Percentiles rank a stretch among this genome's conserved stretches.
Evolutionary conservation across 2,329 filamentous ascomycete genomes (phyloP).

Genomic region (Septoria petroselini): DNA sequence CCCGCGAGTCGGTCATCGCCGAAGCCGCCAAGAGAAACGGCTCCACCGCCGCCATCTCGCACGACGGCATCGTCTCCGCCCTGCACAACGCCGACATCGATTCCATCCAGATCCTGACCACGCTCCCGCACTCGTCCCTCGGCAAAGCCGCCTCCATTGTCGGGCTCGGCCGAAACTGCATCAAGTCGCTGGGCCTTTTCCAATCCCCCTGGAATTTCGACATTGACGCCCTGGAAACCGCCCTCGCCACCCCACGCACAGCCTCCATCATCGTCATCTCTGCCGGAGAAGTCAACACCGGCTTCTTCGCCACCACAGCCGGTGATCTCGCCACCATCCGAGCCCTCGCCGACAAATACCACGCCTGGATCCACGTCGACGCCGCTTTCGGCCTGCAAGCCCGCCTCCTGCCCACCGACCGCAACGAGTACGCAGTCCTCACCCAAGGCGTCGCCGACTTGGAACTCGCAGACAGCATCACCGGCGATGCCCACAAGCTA

Average conservation of each 20-base stretch:
- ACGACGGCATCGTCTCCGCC: slow-evolving; percentile 66
- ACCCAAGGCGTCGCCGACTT: slow-evolving; percentile 58
- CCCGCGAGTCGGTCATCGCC: slow-evolving; percentile 63
- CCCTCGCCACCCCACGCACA: slow-evolving; percentile 51
- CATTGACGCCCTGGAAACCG: slow-evolving; percentile 60
- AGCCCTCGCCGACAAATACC: slow-evolving; percentile 66
- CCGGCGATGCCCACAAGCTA: slow-evolving; percentile 85
- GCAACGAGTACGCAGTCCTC: slow-evolving; percentile 55
- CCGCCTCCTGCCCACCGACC: slow-evolving; percentile 57
- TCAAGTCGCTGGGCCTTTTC: slow-evolving; percentile 58
- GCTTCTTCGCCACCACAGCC: slow-evolving; percentile 66
- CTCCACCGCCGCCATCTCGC: slow-evolving; percentile 54
- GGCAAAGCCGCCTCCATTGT: slow-evolving; percentile 78
- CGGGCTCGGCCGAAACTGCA: slow-evolving; percentile 68
- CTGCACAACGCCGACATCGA: slow-evolving; percentile 62
- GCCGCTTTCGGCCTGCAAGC: slow-evolving; percentile 87
- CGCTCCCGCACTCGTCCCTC: slow-evolving; percentile 78
- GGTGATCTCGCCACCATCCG: slow-evolving; percentile 63
- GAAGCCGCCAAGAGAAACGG: slow-evolving; percentile 41
- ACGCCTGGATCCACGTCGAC: slow-evolving; percentile 86
- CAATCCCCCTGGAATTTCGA: slow-evolving; percentile 68
- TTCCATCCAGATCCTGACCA: slow-evolving; percentile 73
- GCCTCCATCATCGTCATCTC: slow-evolving; percentile 79
- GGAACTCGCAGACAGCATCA: slow-evolving; percentile 81
- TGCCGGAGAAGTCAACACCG: slow-evolving; percentile 87